Evolutionary conservation across 805 yeast species (phyloP), one percentile per base, ranked within the genome.

Genomic region (Blastobotrys parvus): DNA sequence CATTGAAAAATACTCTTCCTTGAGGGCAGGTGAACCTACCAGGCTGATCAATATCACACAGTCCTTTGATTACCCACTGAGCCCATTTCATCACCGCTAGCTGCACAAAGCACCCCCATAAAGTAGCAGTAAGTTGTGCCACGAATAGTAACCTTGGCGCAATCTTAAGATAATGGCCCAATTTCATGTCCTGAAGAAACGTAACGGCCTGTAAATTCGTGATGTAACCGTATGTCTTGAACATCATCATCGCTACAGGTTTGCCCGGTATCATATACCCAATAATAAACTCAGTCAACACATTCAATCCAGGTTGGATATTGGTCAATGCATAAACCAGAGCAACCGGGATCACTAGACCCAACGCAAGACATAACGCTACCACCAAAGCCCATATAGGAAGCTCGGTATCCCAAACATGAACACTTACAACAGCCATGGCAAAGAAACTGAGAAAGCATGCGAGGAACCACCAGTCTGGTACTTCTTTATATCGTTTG

Each of bases 201-300:
- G 68, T 63, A 33, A 75, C 67, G 1, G 82, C 82, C 53, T 77
- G 82, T 11, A 58, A 57, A 39, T 71, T 70, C 31, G 77, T 68
- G 49, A 72, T 72, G 57, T 69, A 75, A 21, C 82, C 81, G 51
- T 70, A 71, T 7, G 79, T 72, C 59, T 78, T 78, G 64, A 77
- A 69, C 51, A 75, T 69, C 70, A 82, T 76, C 61, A 77, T 70
- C 1, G 83, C 82, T 15, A 77, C 59, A 1, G 86, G 75, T 38
- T 65, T 63, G 1, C 79, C 84, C 3, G 84, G 85, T 10, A 75
- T 65, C 46, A 80, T 69, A 57, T 77, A 80, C 2, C 86, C 87
- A 21, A 76, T 74, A 35, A 81, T 69, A 47, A 81, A 63, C 55
- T 80, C 86, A 2, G 80, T 72, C 42, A 81, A 57, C 3, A 79